Evolutionary conservation across 495 filamentous ascomycete genomes (phyloP).

Genomic region (Penicillium nucicola): DNA sequence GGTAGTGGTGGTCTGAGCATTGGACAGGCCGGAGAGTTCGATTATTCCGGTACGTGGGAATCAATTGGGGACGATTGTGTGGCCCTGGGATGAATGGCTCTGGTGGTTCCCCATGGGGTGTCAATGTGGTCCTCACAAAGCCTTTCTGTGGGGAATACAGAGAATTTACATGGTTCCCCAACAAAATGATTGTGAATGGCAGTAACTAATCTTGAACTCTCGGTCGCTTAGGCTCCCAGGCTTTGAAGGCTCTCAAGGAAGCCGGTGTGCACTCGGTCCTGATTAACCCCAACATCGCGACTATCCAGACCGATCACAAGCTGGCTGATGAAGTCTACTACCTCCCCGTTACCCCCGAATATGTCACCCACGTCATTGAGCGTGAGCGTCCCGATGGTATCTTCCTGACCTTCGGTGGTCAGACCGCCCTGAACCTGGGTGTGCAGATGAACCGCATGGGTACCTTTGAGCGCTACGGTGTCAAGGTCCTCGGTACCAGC

Average conservation of each 20-base stretch:
- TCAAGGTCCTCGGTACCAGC: slow-evolving; percentile 91
- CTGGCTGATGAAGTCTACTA: slow-evolving; percentile 98
- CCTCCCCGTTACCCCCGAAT: slow-evolving; percentile 93
- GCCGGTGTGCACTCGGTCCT: slow-evolving; percentile 91
- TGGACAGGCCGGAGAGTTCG: slow-evolving; percentile 95
- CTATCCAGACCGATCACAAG: slow-evolving; percentile 97
- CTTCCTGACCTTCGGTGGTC: slow-evolving; percentile 92
- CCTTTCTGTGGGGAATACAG: slow-evolving; percentile 8
- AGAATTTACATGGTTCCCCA: neutral
- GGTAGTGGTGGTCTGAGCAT: slow-evolving; percentile 93
- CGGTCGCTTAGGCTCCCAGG: slow-evolving; percentile 70
- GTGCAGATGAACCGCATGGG: slow-evolving; percentile 97
- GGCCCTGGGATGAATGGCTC: neutral
- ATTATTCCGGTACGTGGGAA: slow-evolving; percentile 77
- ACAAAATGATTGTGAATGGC: neutral
- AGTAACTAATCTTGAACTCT: slow-evolving; percentile 9
- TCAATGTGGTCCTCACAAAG: slow-evolving; percentile 3
- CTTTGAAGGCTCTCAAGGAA: slow-evolving; percentile 95
- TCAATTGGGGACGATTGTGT: neutral
- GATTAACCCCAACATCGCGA: slow-evolving; percentile 98
- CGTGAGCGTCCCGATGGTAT: slow-evolving; percentile 92
- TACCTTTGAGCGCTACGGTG: slow-evolving; percentile 89
- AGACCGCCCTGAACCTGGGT: slow-evolving; percentile 93
- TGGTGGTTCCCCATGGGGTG: slow-evolving; percentile 1
- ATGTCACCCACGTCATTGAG: slow-evolving; percentile 94